Base-by-base conservation (phyloP, 352 stramenopile genomes). In the Globisporangium polare region DNA sequence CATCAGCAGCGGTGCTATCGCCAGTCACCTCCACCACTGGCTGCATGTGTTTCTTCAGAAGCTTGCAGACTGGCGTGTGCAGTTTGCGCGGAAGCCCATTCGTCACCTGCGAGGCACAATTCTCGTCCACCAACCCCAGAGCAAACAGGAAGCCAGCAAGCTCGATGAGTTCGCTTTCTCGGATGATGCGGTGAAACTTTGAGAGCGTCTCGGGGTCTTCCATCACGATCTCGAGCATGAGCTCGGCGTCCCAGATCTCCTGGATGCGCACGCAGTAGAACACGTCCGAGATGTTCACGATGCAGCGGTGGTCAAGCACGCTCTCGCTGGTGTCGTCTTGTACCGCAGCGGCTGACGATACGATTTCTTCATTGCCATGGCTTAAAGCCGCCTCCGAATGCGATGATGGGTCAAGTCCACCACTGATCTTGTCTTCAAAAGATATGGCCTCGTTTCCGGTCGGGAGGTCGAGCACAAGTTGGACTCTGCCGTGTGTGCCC, bases 201-300 rank as follows among this genome's bases (percentile, higher is more conserved):
- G 67, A 55, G 10, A 72, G 70, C 0, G 67, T 66, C 33, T 88
- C 78, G 0, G 78, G 74, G 47, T 88, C 74, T 51, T 87, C 78
- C 71, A 87, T 83, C 0, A 62, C 72, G 29, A 89, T 66, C 22
- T 76, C 71, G 1, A 90, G 68, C 58, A 81, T 71, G 24, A 88
- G 62, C n/a, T 90, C 80, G 12, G 71, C 77, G 47, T 89, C 77
- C 77, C 77, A 89, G 1, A 86, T 29, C 53, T 89, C 80, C 62
- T 83, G 74, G 46, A 88, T 72, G 4, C 72, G 74, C 45, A 87
- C 58, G 27, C 77, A 88, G 52, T 85, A 89, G 60, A 86, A 89
- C 0, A 73, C 60, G 0, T 73, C 67, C 24, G 52, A 68, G 15
- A 83, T 64, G n/a, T 73, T 71, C 1, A 86, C 69, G 33, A 88